Conservation (phyloP, 2,329 filamentous ascomycete species). For the Trichoderma asperellum region DNA sequence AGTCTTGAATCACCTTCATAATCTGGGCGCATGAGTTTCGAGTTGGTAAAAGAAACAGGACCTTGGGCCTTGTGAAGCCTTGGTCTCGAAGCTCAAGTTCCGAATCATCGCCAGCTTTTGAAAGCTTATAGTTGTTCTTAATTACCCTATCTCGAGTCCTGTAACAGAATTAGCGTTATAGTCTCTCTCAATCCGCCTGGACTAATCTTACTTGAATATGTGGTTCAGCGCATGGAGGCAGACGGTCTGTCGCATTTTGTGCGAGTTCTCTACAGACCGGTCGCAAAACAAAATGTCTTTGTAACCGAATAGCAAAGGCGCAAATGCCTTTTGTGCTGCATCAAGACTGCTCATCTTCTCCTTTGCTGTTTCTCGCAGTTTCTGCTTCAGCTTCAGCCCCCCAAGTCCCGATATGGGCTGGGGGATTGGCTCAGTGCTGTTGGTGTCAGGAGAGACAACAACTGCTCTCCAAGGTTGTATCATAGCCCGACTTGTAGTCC, state of each 20-base stretch:
- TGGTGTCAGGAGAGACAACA: constrained; percentile 50
- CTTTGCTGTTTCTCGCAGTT: constrained; percentile 60
- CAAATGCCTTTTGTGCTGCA: constrained; percentile 65
- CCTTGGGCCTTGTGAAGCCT: constrained; percentile 92
- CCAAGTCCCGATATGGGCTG: constrained; percentile 45
- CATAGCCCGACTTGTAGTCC: constrained; percentile 53
- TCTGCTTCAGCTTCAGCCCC: constrained; percentile 69
- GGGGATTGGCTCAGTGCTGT: constrained; percentile 39
- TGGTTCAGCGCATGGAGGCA: constrained; percentile 90
- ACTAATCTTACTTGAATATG: constrained; percentile 71
- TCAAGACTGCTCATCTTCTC: constrained; percentile 62
- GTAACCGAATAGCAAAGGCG: constrained; percentile 78
- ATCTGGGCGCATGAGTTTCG: constrained; percentile 81
- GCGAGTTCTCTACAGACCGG: constrained; percentile 69
- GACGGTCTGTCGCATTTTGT: constrained; percentile 69
- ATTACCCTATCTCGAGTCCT: constrained; percentile 86
- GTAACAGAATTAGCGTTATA: constrained; percentile 26
- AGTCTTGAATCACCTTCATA: constrained; percentile 73
- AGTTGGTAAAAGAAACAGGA: constrained; percentile 87
- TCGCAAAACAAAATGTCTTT: constrained; percentile 78
- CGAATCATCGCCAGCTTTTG: constrained; percentile 64
- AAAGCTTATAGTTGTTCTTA: constrained; percentile 84
- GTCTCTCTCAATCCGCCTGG: neutral
- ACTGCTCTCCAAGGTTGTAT: constrained; percentile 54
- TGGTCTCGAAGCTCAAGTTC: constrained; percentile 85